Evolutionary conservation across 2,329 filamentous ascomycete genomes (phyloP).

Genomic region (Botrytis deweyae): DNA sequence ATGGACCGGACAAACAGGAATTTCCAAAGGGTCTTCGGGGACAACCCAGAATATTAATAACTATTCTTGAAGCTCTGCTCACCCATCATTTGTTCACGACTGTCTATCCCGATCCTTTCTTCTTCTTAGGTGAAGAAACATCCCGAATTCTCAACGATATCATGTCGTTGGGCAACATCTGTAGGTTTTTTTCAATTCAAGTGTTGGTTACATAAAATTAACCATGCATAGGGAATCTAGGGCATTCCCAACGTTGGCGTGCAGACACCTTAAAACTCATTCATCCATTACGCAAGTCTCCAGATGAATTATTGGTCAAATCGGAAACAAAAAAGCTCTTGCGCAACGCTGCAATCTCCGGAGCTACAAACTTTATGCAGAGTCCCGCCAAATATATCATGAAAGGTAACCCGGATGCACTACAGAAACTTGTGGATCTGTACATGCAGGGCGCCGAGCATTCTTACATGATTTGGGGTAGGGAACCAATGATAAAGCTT

Average conservation of each 20-base stretch:
- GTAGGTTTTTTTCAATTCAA: neutral
- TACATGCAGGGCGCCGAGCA: neutral
- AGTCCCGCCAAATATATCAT: neutral
- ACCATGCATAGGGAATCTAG: neutral
- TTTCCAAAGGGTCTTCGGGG: neutral
- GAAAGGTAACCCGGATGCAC: neutral
- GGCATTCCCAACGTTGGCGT: neutral
- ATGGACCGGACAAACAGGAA: neutral
- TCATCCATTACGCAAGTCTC: fast-evolving
- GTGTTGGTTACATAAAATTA: neutral
- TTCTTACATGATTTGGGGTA: neutral
- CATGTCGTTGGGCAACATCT: neutral
- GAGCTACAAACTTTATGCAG: neutral
- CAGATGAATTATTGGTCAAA: neutral
- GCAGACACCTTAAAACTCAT: neutral
- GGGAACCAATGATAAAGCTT: neutral
- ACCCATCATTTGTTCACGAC: neutral
- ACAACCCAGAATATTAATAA: fast-evolving
- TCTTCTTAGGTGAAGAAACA: neutral
- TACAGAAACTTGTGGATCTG: neutral
- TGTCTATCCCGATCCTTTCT: neutral
- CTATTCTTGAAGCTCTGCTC: neutral
- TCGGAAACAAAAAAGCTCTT: neutral
- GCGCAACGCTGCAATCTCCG: neutral
- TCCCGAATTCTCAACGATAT: neutral